A percentile compares a stretch with the other conserved stretches of the same genome.
Evolutionary conservation across 768 basidiomycete species (phyloP).

Genomic region (Exsudoporus frostii): DNA sequence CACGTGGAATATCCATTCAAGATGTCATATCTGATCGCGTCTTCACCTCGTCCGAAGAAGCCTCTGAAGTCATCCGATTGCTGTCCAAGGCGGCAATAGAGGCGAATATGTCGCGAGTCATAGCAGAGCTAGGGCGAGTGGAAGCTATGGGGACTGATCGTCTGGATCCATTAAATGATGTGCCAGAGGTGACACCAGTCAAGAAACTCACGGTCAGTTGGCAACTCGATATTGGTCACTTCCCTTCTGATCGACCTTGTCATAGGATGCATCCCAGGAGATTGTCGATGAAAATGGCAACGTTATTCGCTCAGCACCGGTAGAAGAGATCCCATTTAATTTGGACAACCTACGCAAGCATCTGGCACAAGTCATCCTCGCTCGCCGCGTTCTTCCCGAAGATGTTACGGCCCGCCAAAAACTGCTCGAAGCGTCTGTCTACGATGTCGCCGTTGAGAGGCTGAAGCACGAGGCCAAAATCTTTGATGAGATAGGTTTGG

Average conservation of each 20-base stretch:
- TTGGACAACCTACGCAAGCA: constrained; percentile 67
- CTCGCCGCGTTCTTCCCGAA: constrained; percentile 59
- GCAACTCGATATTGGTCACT: neutral
- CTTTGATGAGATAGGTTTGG: constrained; percentile 58
- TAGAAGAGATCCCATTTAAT: constrained; percentile 65
- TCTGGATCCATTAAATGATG: constrained; percentile 43
- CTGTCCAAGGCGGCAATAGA: constrained; percentile 62
- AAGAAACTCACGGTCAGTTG: constrained; percentile 40
- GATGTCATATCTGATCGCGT: constrained; percentile 56
- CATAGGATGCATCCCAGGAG: constrained; percentile 18
- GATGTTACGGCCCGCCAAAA: constrained; percentile 75
- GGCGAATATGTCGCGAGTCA: constrained; percentile 45
- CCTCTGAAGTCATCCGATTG: constrained; percentile 48
- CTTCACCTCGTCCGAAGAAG: constrained; percentile 53
- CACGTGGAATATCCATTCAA: constrained; percentile 48
- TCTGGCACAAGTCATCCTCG: constrained; percentile 59
- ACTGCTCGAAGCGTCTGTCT: constrained; percentile 80
- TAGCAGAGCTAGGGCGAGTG: constrained; percentile 55
- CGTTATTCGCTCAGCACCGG: constrained; percentile 17
- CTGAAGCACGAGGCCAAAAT: constrained; percentile 59
- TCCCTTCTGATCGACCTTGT: neutral
- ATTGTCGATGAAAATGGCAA: constrained; percentile 18
- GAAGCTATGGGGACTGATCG: constrained; percentile 41
- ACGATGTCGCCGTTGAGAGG: constrained; percentile 75
- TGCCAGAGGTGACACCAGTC: constrained; percentile 67